A percentile compares a stretch with the other conserved stretches of the same genome.
Conservation (phyloP, 2,329 filamentous ascomycete species). For the Emydomyces testavorans region DNA sequence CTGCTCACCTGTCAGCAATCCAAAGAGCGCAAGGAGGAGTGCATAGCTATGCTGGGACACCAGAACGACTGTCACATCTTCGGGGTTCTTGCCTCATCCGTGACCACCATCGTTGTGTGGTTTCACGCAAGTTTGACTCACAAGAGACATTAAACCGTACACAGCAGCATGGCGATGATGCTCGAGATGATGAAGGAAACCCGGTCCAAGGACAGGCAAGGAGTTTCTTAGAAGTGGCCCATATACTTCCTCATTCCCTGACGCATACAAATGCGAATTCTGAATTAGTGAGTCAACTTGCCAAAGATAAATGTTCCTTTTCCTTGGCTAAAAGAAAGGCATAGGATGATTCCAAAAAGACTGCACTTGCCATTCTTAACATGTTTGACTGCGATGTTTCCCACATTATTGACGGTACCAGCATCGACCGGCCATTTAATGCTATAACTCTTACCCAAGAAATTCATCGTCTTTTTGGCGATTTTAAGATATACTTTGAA, state of each 20-base stretch:
- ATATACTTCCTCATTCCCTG: constrained; percentile 1
- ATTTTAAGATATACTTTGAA: constrained; percentile 14
- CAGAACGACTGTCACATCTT: constrained; percentile 5
- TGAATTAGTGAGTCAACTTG: not conserved
- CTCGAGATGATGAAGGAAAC: constrained; percentile 17
- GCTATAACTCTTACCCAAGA: constrained; percentile 27
- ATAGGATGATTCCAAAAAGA: constrained; percentile 22
- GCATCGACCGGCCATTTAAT: constrained; percentile 34
- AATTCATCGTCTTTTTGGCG: constrained; percentile 25
- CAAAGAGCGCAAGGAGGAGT: constrained; percentile 9
- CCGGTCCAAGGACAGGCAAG: not conserved
- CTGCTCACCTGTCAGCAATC: constrained; percentile 14
- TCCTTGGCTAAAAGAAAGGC: not conserved
- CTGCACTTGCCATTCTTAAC: constrained; percentile 30
- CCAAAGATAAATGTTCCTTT: not conserved
- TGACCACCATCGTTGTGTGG: constrained; percentile 18
- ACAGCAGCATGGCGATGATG: constrained; percentile 5
- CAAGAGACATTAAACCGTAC: constrained; percentile 14
- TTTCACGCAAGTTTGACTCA: constrained; percentile 16
- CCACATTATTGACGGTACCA: constrained; percentile 29
- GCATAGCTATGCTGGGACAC: constrained; percentile 3
- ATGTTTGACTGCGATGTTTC: constrained; percentile 33
- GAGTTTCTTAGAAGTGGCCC: not conserved
- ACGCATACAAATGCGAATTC: not conserved
- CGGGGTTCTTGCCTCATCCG: constrained; percentile 16